Evolutionary conservation across 768 basidiomycete species (phyloP).

Genomic region (Suillus fuscotomentosus): DNA sequence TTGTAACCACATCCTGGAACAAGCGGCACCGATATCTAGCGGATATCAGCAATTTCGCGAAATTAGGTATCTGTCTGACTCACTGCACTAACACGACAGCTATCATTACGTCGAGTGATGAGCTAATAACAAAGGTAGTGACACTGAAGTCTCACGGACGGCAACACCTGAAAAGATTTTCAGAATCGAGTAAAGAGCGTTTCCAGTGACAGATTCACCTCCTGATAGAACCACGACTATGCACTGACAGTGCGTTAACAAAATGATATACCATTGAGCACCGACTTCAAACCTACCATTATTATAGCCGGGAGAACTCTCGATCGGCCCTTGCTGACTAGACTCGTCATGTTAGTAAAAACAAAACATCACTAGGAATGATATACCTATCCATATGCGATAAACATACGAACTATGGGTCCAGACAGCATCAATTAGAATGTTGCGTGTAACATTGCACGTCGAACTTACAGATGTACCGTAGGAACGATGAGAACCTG

Average conservation of each 20-base stretch:
- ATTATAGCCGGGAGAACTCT: background rate
- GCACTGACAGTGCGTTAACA: background rate
- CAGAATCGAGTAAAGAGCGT: background rate
- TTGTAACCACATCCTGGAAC: too few relatives aligned
- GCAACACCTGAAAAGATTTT: background rate
- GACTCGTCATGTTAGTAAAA: too few relatives aligned
- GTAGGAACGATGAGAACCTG: background rate
- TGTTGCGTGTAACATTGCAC: background rate
- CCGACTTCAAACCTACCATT: background rate
- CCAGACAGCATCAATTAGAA: background rate
- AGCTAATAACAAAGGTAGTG: too few relatives aligned
- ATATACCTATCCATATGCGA: conserved; percentile 1
- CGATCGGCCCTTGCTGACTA: background rate
- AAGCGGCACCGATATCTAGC: too few relatives aligned
- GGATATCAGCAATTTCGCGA: too few relatives aligned
- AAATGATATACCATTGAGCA: background rate
- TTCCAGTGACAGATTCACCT: background rate
- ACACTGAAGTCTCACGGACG: background rate
- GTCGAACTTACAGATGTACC: background rate
- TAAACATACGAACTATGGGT: background rate
- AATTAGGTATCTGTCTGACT: too few relatives aligned
- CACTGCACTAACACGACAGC: too few relatives aligned
- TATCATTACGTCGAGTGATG: too few relatives aligned
- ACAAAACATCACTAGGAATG: background rate
- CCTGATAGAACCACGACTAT: background rate